Base-by-base conservation (phyloP, 2,329 filamentous ascomycete species). In the Paraconiothyrium brasiliense region DNA sequence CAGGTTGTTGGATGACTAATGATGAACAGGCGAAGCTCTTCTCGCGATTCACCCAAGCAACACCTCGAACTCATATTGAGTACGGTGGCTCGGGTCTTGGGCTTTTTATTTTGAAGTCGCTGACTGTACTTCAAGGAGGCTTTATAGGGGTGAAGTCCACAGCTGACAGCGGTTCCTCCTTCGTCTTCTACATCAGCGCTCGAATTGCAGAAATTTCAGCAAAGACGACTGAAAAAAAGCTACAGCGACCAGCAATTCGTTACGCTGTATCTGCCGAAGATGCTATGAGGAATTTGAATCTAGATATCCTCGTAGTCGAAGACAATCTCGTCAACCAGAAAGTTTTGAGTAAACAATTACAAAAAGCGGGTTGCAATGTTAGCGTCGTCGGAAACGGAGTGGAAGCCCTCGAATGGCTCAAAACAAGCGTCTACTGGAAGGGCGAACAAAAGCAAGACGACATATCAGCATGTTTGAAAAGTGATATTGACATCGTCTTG, bases 61-160 rank as follows among this genome's bases (percentile, higher is more conserved):
- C 69, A 8, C 72, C 71, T 16, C 67, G 71, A 44, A 77, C 75
- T 0, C 74, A 77, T 22, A 63, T 76, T 10, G 74, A 76, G 14
- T 82, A 82, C 44, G 80, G 80, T 4, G 80, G 80, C 11, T 79
- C 76, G 5, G 80, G 80, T 0, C 67, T 81, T 0, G 80, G 81
- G 0, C 71, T 83, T 0, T 81, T 81, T 60, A 82, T 82, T n/a
- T 79, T 77, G 16, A 73, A 80, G 22, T 69, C 69, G 1, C 68
- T 75, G 6, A 63, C 66, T 8, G 66, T 64, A 47, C 58, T 77
- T 8, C 73, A 76, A 56, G 80, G 80, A 3, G 80, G 80, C 8
- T 74, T 79, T n/a, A 81, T 82, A 22, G 80, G 80, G 5, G 79
- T 82, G 10, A 68, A 66, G 2, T 80, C 79, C 0, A 66, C 64